Percentiles rank a stretch among this genome's conserved stretches.
These are phyloP conservation scores for Ilex aquifolium DNA, from an alignment of 257 asterid genomes.

Conservation along the genomic window DNA sequence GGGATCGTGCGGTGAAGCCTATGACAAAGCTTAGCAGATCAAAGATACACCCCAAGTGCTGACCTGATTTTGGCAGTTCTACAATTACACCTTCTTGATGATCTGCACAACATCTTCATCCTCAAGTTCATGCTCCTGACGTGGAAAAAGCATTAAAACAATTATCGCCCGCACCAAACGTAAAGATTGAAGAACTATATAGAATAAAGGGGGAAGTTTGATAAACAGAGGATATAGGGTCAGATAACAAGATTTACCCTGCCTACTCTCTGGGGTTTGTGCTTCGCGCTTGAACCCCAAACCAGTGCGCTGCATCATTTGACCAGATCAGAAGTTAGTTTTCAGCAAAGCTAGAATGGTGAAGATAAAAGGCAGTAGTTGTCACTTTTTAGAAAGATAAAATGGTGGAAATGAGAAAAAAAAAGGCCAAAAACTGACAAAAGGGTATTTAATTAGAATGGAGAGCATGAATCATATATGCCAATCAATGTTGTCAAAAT, in stretches of 20 bases:
- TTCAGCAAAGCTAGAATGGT: conserved; percentile 1
- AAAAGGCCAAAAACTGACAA: neutral
- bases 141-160: conserved; percentile 4
- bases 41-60: neutral
- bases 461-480: no score
- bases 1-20: no score
- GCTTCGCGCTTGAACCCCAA: conserved; percentile 98
- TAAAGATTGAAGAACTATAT: neutral
- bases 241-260: conserved; percentile 40
- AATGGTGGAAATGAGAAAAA: neutral
- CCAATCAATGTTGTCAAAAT: no score
- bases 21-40: no score
- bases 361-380: neutral
- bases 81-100: conserved; percentile 67
- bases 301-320: conserved; percentile 67
- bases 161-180: neutral
- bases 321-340: conserved; percentile 19
- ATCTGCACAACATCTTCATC: conserved; percentile 98
- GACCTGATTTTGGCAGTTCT: no score
- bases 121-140: conserved; percentile 94
- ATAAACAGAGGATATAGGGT: neutral
- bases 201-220: neutral
- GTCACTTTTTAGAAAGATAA: neutral
- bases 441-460: no score
- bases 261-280: conserved; percentile 99